These are phyloP conservation scores for Dillenia suffruticosa DNA, from an alignment of 164 flowering plant genomes.

Conservation along the genomic window DNA sequence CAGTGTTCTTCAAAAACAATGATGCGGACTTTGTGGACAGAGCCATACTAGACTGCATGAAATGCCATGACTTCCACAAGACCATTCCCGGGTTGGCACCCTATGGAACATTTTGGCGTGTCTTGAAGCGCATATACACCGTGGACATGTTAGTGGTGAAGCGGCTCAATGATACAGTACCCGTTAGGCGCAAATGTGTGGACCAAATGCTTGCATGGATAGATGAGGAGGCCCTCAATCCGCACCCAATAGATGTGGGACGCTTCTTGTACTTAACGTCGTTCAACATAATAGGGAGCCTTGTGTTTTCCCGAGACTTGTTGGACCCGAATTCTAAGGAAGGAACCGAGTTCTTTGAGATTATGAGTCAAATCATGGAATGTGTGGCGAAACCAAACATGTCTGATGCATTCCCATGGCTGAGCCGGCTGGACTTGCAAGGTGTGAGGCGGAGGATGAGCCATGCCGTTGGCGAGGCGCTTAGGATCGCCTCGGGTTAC, in stretches of 20 bases:
- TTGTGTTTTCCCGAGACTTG: slow-evolving; percentile 45
- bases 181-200: slow-evolving; percentile 26
- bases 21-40: slow-evolving; percentile 41
- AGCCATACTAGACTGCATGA: slow-evolving; percentile 46
- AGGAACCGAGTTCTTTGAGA: slow-evolving; percentile 37
- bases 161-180: slow-evolving; percentile 29
- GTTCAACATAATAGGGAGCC: slow-evolving; percentile 54
- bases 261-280: slow-evolving; percentile 43
- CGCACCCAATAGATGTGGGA: slow-evolving; percentile 29
- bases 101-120: slow-evolving; percentile 53
- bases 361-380: slow-evolving; percentile 41
- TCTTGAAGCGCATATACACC: slow-evolving; percentile 41
- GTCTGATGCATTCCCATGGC: slow-evolving; percentile 40
- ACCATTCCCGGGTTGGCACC: slow-evolving; percentile 44
- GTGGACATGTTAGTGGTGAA: slow-evolving; percentile 36
- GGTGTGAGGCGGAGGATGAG: slow-evolving; percentile 40
- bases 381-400: slow-evolving; percentile 47
- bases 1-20: slow-evolving; percentile 44
- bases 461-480: slow-evolving; percentile 35
- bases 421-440: slow-evolving; percentile 45
- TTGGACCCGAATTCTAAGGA: slow-evolving; percentile 38
- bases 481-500: slow-evolving; percentile 40
- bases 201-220: slow-evolving; percentile 32
- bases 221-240: slow-evolving; percentile 10
- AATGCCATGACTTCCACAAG: slow-evolving; percentile 28